Evolutionary conservation across 169 alveolate species (phyloP).

Genomic region (Plasmodium falciparum): DNA sequence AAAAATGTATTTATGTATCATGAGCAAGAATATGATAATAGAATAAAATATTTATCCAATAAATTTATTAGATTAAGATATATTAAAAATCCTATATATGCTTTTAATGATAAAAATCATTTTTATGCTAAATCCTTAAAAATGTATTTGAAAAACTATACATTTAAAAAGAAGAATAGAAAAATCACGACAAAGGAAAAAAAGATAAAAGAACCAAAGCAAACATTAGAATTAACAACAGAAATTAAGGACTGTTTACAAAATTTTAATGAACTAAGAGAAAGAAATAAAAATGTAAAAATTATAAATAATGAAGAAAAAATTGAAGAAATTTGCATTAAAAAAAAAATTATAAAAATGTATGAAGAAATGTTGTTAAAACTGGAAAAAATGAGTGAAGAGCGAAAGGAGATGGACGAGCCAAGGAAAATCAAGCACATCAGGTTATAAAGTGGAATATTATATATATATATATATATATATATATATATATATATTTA

Average conservation of each 20-base stretch:
- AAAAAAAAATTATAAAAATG: conserved; percentile 62
- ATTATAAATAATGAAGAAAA: conserved; percentile 28
- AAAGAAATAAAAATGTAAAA: conserved; percentile 36
- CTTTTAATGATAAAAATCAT: background rate
- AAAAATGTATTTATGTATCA: conserved; percentile 26
- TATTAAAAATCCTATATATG: background rate
- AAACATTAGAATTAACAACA: conserved; percentile 1
- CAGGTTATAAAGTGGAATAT: background rate
- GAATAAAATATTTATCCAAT: conserved; percentile 25
- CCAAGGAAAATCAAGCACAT: conserved; percentile 22
- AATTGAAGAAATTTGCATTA: conserved; percentile 56
- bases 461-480: background rate
- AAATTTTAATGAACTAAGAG: conserved; percentile 20
- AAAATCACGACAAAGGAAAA: conserved; percentile 5
- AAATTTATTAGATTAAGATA: conserved; percentile 13
- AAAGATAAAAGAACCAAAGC: conserved; percentile 1
- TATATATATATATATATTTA: background rate
- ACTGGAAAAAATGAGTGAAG: conserved; percentile 15
- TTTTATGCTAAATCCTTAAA: conserved; percentile 4
- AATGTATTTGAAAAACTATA: conserved; percentile 29
- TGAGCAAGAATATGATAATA: conserved; percentile 30
- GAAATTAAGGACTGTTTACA: conserved; percentile 22
- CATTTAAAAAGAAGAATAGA: conserved; percentile 1
- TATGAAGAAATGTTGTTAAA: conserved; percentile 33
- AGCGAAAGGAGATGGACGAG: background rate